Base-by-base conservation (phyloP, 2,329 filamentous ascomycete genomes). In the Aspergillus fructus region DNA sequence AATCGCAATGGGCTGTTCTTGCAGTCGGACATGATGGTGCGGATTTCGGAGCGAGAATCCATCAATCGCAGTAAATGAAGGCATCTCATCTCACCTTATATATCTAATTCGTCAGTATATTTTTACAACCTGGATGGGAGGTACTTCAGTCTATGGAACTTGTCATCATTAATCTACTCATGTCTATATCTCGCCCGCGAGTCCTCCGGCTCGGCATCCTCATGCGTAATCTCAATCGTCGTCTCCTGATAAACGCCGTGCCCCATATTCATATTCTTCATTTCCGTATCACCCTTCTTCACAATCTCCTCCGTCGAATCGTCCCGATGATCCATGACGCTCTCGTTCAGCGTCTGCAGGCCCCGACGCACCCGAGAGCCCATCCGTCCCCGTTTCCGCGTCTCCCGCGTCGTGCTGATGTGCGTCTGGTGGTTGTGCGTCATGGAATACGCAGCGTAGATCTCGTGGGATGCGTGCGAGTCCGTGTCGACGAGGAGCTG, bases 401-500 rank as follows among this genome's bases (percentile, higher is more conserved):
- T 15, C 50, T 23, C 62, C 3, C 49, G 59, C 15, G 65, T 65
- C 27, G 27, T 30, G 27, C 27, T 30, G 13, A 71, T 66, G 19
- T 71, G 59, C 12, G 70, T 68, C 30, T 71, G 67, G 50, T 65
- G 68, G 9, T 53, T 50, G 40, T 68, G 62, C 17, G 68, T 67
- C 42, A 66, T 64, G 11, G 65, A 64, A 68, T 74, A 64, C 5
- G 71, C 64, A 0, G 15, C 30, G 45, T 68, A 70, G 46, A 58
- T 61, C 24, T 56, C 61, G 24, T 66, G 64, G 33, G 61, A 67
- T 2, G 62, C 60, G 45, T 66, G 70, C 53, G 68, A 71, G 48
- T 80, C 78, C 58, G 80, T 77, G 57, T 79, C 78, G 62, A 81
- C 73, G 15, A 85, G 74, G 63, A 85, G 74, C 46, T 82, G 79